Percentiles rank a stretch among this genome's conserved stretches.
Evolutionary conservation across 2,329 filamentous ascomycete genomes (phyloP).

Genomic region (Myrmaecium sp.): DNA sequence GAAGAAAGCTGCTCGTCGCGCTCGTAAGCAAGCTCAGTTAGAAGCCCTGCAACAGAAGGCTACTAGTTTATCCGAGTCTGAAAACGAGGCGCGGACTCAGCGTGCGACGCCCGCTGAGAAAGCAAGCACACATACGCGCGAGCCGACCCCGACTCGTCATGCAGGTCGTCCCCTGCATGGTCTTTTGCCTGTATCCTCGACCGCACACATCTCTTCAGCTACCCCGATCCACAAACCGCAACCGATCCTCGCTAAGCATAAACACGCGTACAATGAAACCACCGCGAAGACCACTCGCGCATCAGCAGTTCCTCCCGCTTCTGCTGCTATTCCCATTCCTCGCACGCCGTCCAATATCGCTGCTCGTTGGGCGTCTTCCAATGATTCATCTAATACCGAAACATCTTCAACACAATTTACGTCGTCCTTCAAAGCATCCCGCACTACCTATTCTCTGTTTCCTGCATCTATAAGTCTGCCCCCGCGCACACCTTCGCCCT

Average conservation of each 20-base stretch:
- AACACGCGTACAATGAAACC: slow-evolving; percentile 2
- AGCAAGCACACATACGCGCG: slow-evolving; percentile 15
- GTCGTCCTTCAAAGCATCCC: slow-evolving; percentile 12
- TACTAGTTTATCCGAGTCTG: slow-evolving; percentile 17
- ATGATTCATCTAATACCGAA: slow-evolving; percentile 1
- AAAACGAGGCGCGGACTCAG: slow-evolving; percentile 10
- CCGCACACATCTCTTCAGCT: neutral
- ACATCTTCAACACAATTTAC: slow-evolving; percentile 3
- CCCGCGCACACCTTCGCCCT: slow-evolving; percentile 7
- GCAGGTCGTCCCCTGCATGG: neutral
- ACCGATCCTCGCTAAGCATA: neutral
- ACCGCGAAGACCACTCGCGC: slow-evolving; percentile 1
- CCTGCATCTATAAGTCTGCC: slow-evolving; percentile 5
- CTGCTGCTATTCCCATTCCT: slow-evolving; percentile 13
- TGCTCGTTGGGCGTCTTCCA: too few relatives aligned
- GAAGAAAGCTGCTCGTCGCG: slow-evolving; percentile 13
- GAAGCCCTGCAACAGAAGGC: slow-evolving; percentile 7
- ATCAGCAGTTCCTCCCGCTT: too few relatives aligned
- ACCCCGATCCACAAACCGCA: neutral
- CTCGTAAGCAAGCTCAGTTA: slow-evolving; percentile 10
- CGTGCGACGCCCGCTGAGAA: slow-evolving; percentile 18
- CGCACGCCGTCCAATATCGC: slow-evolving; percentile 7
- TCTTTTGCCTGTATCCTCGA: neutral
- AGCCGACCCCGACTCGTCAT: slow-evolving; percentile 1
- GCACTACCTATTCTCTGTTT: slow-evolving; percentile 8